These are phyloP conservation scores for Oryza brachyantha DNA, from an alignment of 176 grass and related monocot species.

Conservation along the genomic window DNA sequence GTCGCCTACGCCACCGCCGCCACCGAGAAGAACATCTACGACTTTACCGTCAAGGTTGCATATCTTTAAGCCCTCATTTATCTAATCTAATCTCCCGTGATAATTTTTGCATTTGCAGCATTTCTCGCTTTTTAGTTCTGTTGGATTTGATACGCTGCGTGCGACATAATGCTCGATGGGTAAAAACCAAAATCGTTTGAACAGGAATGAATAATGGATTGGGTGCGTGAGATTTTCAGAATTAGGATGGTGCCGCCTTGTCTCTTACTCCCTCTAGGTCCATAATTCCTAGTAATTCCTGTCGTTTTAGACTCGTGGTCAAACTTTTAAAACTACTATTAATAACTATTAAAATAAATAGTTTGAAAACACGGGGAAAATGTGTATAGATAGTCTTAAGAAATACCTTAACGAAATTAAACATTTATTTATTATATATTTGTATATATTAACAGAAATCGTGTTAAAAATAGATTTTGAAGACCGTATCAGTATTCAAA, in stretches of 20 bases:
- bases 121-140: too few species aligned
- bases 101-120: neutral
- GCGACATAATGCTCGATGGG: neutral
- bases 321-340: too few species aligned
- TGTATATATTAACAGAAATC: too few species aligned
- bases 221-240: neutral
- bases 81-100: neutral
- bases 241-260: neutral
- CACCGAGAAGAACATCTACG: slow-evolving; percentile 79
- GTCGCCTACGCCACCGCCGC: slow-evolving; percentile 77
- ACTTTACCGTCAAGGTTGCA: slow-evolving; percentile 80
- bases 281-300: too few species aligned
- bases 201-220: neutral
- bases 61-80: neutral
- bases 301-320: too few species aligned
- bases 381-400: too few species aligned
- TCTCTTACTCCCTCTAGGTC: neutral
- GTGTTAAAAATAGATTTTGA: too few species aligned
- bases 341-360: too few species aligned
- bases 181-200: neutral
- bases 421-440: too few species aligned
- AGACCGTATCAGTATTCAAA: too few species aligned
- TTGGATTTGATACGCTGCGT: neutral
- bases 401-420: too few species aligned
- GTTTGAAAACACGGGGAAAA: too few species aligned